phyloP scores from a whole-genome alignment of 805 yeast genomes.

The Wickerhamiella kurtzmanii region DNA sequence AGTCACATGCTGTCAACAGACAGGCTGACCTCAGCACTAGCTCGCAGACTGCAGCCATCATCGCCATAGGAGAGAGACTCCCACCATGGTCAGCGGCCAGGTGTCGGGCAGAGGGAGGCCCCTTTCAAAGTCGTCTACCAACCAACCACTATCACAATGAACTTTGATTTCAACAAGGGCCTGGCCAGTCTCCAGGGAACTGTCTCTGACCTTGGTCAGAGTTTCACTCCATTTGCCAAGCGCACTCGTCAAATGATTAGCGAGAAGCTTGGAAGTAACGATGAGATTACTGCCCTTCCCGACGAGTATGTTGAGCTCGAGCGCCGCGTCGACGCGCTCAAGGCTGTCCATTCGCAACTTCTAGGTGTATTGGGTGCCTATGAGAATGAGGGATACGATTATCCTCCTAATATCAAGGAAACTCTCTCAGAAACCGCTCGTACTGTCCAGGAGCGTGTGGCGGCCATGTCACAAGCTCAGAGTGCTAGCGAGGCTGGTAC shows the following conservation, averaged over 20 bases:
- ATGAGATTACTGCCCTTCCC: conserved; percentile 74
- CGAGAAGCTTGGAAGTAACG: conserved; percentile 66
- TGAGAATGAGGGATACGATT: conserved; percentile 70
- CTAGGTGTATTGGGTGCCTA: conserved; percentile 44
- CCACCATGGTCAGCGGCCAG: not conserved
- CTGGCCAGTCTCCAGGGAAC: conserved; percentile 24
- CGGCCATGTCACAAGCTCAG: conserved; percentile 55
- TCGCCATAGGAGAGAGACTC: not conserved
- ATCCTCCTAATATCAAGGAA: conserved; percentile 64
- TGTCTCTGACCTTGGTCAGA: conserved; percentile 26
- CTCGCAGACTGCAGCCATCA: not conserved
- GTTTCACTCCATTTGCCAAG: conserved; percentile 61
- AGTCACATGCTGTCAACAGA: not conserved
- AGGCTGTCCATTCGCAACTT: conserved; percentile 48
- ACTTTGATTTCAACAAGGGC: conserved; percentile 28
- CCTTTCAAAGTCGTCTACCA: not conserved
- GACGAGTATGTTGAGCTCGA: conserved; percentile 68
- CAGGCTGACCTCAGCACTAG: not conserved
- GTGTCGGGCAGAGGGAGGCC: not conserved
- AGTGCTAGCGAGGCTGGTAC: conserved; percentile 76
- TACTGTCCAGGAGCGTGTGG: conserved; percentile 48
- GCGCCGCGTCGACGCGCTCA: conserved; percentile 56
- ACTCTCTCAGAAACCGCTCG: conserved; percentile 62
- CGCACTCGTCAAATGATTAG: conserved; percentile 69
- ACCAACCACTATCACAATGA: conserved; percentile 5